Base-by-base conservation (phyloP, 768 basidiomycete genomes). In the Tulasnella sp. region DNA sequence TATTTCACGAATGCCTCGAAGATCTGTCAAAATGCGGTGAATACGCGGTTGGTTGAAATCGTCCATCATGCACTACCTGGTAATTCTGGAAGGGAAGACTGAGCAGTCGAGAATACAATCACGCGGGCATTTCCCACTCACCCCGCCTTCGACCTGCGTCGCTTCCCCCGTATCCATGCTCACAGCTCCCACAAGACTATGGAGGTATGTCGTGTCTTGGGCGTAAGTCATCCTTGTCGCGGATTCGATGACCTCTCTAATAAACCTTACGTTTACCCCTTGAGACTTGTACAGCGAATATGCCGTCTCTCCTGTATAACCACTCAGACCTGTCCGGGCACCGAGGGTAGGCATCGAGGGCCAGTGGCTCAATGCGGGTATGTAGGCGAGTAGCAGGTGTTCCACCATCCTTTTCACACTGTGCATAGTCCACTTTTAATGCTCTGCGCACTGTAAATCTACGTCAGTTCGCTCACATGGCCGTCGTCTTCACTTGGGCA, bases 161-260 rank as follows among this genome's bases (percentile, higher is more conserved):
- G 87, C 88, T 11, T 81, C 81, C 0, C 65, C 68, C 2, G 90
- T 75, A 2, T 87, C 86, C 72, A 97, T 75, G 8, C 82, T 82
- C 49, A 74, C 75, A 9, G 78, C 68, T 5, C 83, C 87, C 54
- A 78, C 88, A 23, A 97, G 69, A 0, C 80, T 87, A 65, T 94
- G 88, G 1, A 97, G 83, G 23, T 71, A 63, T 62, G 78, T 75
- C 9, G 80, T 74, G 64, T 90, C 83, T 73, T 84, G 83, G 46
- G 83, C 84, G 64, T 91, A 91, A 67, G 90, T 92, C 37, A 88
- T 86, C 36, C 89, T 76, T 6, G 86, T 86, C 2, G 83, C 79
- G 2, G 80, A 84, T 54, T 89, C 87, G 31, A 91, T 74, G 46
- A 93, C 69, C 69, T 97, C 92, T 25, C 70, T 69, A 4, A 78